Conservation (phyloP, 306 rosid genomes). For the Malus sieversii region DNA sequence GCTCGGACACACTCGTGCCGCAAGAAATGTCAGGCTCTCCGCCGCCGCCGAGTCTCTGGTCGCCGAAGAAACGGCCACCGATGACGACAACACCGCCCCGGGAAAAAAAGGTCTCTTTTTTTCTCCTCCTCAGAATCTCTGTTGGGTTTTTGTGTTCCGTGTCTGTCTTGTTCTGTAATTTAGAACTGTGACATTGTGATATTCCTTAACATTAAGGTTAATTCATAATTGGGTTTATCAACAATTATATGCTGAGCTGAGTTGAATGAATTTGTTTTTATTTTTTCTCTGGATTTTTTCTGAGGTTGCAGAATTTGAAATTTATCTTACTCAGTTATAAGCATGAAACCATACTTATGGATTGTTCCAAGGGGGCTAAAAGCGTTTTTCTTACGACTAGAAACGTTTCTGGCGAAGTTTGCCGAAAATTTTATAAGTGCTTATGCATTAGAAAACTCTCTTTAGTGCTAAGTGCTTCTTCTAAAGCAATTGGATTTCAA, state of each 20-base stretch:
- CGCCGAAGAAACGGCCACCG: conserved; percentile 17
- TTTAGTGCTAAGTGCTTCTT: too few species aligned
- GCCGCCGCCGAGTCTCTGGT: conserved; percentile 35
- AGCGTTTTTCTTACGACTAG: too few species aligned
- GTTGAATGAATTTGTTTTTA: neutral
- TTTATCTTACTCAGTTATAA: neutral
- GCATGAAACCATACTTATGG: neutral
- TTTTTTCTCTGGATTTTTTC: neutral
- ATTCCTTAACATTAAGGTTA: neutral
- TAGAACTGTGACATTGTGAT: neutral
- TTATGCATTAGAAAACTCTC: too few species aligned
- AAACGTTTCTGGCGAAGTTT: too few species aligned
- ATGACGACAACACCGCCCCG: conserved; percentile 14
- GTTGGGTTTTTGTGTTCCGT: neutral
- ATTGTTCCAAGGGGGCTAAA: too few species aligned
- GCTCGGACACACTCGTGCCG: neutral
- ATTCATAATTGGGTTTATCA: neutral
- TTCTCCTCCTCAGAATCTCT: neutral
- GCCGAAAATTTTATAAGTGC: too few species aligned
- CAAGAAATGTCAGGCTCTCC: conserved; percentile 2
- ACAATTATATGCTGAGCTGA: neutral
- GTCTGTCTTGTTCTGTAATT: neutral
- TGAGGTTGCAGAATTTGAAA: neutral
- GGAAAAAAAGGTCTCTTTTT: conserved; percentile 25
- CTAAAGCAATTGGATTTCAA: too few species aligned